Evolutionary conservation across 2,329 filamentous ascomycete genomes (phyloP).

Genomic region (Neofusicoccum cordaticola): DNA sequence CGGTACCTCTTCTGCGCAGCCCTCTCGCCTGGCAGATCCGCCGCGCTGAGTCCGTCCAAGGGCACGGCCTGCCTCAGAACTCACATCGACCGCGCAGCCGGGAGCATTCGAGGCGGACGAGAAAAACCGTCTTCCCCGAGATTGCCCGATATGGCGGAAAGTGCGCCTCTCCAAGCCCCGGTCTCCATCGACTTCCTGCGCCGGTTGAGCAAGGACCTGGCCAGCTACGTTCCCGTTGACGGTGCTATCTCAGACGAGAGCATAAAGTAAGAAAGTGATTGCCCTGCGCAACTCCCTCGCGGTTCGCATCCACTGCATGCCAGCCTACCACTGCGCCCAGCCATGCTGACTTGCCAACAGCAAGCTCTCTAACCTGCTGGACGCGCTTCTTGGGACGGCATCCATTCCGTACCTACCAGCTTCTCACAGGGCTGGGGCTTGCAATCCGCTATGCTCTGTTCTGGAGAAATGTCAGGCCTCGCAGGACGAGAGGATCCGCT

Average conservation of each 20-base stretch:
- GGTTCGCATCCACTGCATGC: not conserved
- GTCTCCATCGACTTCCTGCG: slow-evolving; percentile 8
- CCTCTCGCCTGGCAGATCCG: not conserved
- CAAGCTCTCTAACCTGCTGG: slow-evolving; percentile 28
- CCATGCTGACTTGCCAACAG: slow-evolving; percentile 26
- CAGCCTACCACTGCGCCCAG: not conserved
- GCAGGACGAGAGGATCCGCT: slow-evolving; percentile 25
- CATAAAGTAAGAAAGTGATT: slow-evolving; percentile 11
- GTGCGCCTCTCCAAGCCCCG: not conserved
- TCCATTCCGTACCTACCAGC: slow-evolving; percentile 30
- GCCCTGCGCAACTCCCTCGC: not conserved
- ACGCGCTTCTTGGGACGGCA: slow-evolving; percentile 33
- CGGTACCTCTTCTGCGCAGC: not conserved
- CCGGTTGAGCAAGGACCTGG: slow-evolving; percentile 12
- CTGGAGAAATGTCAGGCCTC: slow-evolving; percentile 40
- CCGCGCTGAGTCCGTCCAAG: not conserved
- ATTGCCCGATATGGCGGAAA: slow-evolving; percentile 12
- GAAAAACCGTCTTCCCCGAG: not conserved
- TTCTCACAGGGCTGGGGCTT: slow-evolving; percentile 46
- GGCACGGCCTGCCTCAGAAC: not conserved
- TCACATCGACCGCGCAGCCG: not conserved
- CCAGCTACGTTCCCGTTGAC: not conserved
- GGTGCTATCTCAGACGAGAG: slow-evolving; percentile 5
- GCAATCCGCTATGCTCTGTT: slow-evolving; percentile 46
- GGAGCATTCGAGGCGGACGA: not conserved